phyloP scores from a whole-genome alignment of 2,329 filamentous ascomycete species.

The Aspergillus sergii region DNA sequence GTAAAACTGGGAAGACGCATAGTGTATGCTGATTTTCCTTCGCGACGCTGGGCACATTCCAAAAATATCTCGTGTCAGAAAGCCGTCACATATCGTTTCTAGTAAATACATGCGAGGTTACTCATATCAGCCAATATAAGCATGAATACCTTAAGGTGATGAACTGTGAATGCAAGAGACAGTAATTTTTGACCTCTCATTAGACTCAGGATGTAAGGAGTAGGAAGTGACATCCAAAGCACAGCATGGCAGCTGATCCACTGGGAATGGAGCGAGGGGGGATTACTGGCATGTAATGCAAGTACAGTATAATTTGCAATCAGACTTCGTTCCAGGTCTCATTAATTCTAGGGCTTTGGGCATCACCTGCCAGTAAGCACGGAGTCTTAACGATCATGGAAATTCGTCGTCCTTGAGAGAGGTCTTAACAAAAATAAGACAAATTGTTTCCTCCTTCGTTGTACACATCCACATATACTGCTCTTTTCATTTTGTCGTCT shows the following conservation, averaged over 20 bases:
- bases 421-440: background rate
- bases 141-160: background rate
- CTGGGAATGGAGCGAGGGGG: background rate
- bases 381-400: background rate
- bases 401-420: background rate
- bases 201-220: background rate
- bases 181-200: background rate
- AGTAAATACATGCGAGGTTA: background rate
- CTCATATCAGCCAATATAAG: background rate
- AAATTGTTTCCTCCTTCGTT: background rate
- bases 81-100: background rate
- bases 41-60: background rate
- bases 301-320: background rate
- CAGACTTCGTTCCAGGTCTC: background rate
- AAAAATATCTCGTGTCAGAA: background rate
- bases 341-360: background rate
- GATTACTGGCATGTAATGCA: background rate
- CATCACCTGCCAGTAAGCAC: background rate
- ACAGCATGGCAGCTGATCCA: background rate
- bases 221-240: background rate
- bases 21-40: slow-evolving; percentile 65
- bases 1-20: slow-evolving; percentile 86
- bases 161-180: background rate
- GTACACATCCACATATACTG: background rate
- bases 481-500: background rate